Conservation (phyloP, 2,329 filamentous ascomycete species). For the Fusarium nisikadoi region DNA sequence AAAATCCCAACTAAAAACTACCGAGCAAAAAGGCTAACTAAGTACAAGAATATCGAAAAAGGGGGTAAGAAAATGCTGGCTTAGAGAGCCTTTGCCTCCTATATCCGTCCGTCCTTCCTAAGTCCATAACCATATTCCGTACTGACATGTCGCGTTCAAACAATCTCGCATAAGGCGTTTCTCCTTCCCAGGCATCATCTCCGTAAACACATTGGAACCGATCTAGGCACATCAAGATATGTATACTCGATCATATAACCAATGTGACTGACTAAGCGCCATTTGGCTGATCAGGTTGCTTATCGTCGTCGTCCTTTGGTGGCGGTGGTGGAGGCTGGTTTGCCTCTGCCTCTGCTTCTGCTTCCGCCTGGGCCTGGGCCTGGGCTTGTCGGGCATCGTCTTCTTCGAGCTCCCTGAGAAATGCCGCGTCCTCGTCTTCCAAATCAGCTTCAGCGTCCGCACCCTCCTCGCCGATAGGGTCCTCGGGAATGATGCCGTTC, state of each 20-base stretch:
- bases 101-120: conserved; percentile 9
- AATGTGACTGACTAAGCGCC: conserved; percentile 26
- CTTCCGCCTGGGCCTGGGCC: conserved; percentile 8
- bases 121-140: conserved; percentile 20
- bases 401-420: conserved; percentile 22
- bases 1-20: conserved; percentile 31
- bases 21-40: conserved; percentile 20
- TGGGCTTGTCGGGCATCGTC: neutral
- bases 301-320: conserved; percentile 36
- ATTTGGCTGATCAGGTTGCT: conserved; percentile 30
- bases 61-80: conserved; percentile 7
- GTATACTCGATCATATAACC: neutral
- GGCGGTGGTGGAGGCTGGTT: conserved; percentile 22
- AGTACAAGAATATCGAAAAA: conserved; percentile 35
- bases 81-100: conserved; percentile 1
- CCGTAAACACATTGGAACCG: conserved; percentile 25
- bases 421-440: conserved; percentile 22
- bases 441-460: conserved; percentile 33
- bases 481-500: conserved; percentile 65
- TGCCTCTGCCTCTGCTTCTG: conserved; percentile 1
- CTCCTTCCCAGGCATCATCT: conserved; percentile 35
- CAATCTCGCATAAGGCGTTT: conserved; percentile 27
- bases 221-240: conserved; percentile 8
- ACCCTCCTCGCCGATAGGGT: conserved; percentile 54
- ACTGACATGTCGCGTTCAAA: conserved; percentile 25